phyloP scores from a whole-genome alignment of 352 stramenopile species.

The Pythium oligandrum region DNA sequence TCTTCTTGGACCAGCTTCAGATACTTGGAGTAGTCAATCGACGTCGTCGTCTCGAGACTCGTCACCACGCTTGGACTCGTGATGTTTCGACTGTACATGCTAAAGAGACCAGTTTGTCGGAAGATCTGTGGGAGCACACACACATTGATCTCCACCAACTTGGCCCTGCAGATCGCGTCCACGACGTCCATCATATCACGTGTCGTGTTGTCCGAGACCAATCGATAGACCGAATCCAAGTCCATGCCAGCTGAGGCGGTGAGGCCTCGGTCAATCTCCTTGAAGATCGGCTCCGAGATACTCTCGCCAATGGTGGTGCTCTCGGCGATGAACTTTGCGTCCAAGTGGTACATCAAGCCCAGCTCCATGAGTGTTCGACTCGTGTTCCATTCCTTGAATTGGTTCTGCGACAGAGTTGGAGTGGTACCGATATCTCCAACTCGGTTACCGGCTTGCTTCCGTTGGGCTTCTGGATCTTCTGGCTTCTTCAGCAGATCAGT shows the following conservation, averaged over 20 bases:
- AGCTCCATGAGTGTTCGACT: slow-evolving; percentile 6
- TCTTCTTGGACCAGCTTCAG: slow-evolving; percentile 7
- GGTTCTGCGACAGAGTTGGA: no score
- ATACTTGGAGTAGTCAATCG: slow-evolving; percentile 5
- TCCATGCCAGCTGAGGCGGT: slow-evolving; percentile 6
- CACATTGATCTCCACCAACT: slow-evolving; percentile 3
- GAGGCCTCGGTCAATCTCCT: background rate
- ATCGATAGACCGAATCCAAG: slow-evolving; percentile 3
- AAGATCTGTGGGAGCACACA: slow-evolving; percentile 13
- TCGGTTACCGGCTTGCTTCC: no score
- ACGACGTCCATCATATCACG: slow-evolving; percentile 4
- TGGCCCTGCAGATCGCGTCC: slow-evolving; percentile 2
- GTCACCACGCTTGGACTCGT: slow-evolving; percentile 9
- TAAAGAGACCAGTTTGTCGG: slow-evolving; percentile 6
- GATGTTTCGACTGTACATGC: slow-evolving; percentile 7
- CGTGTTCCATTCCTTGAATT: slow-evolving; percentile 1
- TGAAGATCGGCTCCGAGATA: slow-evolving; percentile 8
- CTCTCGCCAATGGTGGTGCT: slow-evolving; percentile 6
- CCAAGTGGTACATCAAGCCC: slow-evolving; percentile 6
- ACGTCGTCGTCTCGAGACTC: slow-evolving; percentile 1
- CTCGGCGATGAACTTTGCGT: slow-evolving; percentile 6
- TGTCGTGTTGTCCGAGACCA: background rate
- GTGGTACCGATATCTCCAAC: no score
- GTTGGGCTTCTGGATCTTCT: no score
- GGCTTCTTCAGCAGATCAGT: background rate